These are phyloP conservation scores for Leccinum longicurvipes DNA, from an alignment of 768 basidiomycete genomes.

Conservation along the genomic window DNA sequence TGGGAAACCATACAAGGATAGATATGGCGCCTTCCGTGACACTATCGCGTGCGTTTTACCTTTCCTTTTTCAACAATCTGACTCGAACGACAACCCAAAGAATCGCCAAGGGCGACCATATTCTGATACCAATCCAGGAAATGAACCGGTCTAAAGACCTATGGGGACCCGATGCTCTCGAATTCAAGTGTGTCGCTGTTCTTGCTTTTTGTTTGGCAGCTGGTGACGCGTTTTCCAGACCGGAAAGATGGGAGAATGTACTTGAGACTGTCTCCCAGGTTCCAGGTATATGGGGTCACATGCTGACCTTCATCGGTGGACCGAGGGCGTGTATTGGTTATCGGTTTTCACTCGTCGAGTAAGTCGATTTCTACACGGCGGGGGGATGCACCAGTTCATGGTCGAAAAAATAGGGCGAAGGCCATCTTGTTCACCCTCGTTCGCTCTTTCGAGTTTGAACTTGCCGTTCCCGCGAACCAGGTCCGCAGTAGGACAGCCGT, in stretches of 20 bases:
- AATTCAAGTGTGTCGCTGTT: slow-evolving; percentile 46
- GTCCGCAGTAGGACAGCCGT: slow-evolving; percentile 30
- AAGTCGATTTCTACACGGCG: slow-evolving; percentile 15
- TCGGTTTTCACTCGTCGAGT: slow-evolving; percentile 61
- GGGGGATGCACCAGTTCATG: neutral
- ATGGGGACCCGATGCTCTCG: slow-evolving; percentile 63
- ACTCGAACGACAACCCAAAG: slow-evolving; percentile 15
- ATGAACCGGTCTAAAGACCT: slow-evolving; percentile 51
- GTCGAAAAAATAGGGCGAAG: neutral
- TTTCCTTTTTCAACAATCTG: neutral
- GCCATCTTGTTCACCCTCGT: slow-evolving; percentile 29
- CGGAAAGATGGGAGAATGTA: slow-evolving; percentile 49
- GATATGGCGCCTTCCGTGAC: slow-evolving; percentile 38
- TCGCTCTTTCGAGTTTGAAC: slow-evolving; percentile 49
- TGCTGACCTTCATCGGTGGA: slow-evolving; percentile 62
- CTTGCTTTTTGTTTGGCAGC: neutral
- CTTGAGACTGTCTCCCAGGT: slow-evolving; percentile 43
- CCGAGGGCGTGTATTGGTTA: slow-evolving; percentile 66
- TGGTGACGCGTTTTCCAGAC: neutral
- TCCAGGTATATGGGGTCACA: slow-evolving; percentile 60
- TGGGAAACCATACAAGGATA: slow-evolving; percentile 42
- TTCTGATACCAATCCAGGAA: slow-evolving; percentile 50
- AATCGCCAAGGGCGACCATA: slow-evolving; percentile 42
- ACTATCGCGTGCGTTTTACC: slow-evolving; percentile 33
- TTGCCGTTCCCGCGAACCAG: slow-evolving; percentile 47